Base-by-base conservation (phyloP, 2,329 filamentous ascomycete species). In the Delphinella strobiligena region DNA sequence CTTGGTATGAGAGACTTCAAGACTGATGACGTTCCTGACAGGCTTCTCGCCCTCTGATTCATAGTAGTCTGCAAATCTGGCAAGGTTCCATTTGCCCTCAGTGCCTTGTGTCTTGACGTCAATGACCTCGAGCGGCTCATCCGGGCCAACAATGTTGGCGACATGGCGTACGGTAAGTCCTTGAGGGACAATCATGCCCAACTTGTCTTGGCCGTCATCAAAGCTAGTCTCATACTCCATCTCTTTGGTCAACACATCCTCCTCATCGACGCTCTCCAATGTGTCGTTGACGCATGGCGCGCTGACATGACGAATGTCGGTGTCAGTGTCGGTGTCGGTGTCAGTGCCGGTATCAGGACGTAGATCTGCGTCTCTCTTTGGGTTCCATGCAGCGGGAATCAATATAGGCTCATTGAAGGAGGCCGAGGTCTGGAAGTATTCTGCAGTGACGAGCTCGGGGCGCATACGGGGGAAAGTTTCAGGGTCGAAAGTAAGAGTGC, bases 91-190 rank as follows among this genome's bases (percentile, higher is more conserved):
- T 47, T 72, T 75, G 42, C 73, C 75, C 49, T 75, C 71, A 5
- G 74, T 75, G 49, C 79, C 75, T 48, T 82, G 78, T 7, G 75
- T 75, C 51, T 81, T 80, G 44, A 82, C 78, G 53, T 82, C 76
- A 39, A 82, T 80, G 22, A 82, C 77, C 42, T 79, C 75, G 5
- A 80, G 66, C 33, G 68, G 66, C 51, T 77, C 74, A 33, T 77
- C 72, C 4, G 68, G 68, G 0, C 78, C 78, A 46, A 78, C 78
- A 19, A 81, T 61, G 47, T 81, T 72, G 32, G 72, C 71, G 16
- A 81, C 76, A 37, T 70, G 65, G 19, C 74, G 69, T 19, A 82
- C 76, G 1, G 75, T 81, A 33, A 82, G 61, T 22, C 70, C 70
- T 47, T 72, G 61, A 2, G 78, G 78, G 46, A 82, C 78, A 18